Evolutionary conservation across 192 early-diverging fungal genomes (phyloP).

Genomic region (Coemansia sp.): DNA sequence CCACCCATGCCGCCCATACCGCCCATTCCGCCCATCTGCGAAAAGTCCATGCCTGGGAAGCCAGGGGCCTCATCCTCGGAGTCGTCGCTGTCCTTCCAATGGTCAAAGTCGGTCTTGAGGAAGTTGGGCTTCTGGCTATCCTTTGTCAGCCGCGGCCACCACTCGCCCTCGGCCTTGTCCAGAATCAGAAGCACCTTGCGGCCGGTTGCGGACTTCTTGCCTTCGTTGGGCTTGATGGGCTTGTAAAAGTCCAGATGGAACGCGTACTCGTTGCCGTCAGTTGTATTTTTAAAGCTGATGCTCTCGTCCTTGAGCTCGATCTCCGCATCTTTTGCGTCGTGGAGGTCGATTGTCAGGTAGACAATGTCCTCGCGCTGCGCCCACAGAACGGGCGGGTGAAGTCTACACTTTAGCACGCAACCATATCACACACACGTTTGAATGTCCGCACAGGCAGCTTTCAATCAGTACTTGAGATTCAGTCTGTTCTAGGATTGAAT

Average conservation of each 20-base stretch:
- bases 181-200: constrained; percentile 70
- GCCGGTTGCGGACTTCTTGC: constrained; percentile 65
- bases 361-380: constrained; percentile 82
- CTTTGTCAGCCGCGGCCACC: constrained; percentile 87
- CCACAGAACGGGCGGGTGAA: constrained; percentile 79
- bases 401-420: constrained; percentile 18
- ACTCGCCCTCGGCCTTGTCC: constrained; percentile 70
- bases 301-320: constrained; percentile 26
- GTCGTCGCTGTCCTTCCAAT: constrained; percentile 94
- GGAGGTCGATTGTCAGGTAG: constrained; percentile 79
- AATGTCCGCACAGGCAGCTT: background rate
- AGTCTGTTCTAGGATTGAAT: background rate
- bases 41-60: constrained; percentile 65
- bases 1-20: constrained; percentile 36
- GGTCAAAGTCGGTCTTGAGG: constrained; percentile 88
- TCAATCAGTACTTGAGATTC: constrained; percentile 8
- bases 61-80: constrained; percentile 69
- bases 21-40: constrained; percentile 33
- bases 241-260: constrained; percentile 74
- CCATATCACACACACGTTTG: background rate
- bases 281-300: constrained; percentile 65
- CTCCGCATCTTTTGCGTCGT: constrained; percentile 61
- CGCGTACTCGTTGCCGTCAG: constrained; percentile 66
- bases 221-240: constrained; percentile 70
- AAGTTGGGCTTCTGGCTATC: constrained; percentile 64